Evolutionary conservation across 345 rosid species (phyloP).

Genomic region (Salix purpurea): DNA sequence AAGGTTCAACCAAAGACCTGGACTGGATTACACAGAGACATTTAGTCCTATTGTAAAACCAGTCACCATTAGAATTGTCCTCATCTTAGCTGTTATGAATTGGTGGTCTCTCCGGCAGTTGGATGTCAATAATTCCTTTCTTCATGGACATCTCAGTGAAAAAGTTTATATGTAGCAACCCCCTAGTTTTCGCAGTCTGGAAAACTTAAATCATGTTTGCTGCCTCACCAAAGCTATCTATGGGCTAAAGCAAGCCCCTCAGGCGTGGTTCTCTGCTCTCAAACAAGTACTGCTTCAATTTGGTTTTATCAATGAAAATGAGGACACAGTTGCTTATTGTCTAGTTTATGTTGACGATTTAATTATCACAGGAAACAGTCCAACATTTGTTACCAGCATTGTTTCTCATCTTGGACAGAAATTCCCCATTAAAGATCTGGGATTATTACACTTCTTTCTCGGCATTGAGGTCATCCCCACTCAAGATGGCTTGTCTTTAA

Average conservation of each 20-base stretch:
- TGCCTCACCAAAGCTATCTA: not conserved
- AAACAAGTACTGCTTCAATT: not conserved
- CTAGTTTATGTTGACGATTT: not conserved
- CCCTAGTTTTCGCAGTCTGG: not conserved
- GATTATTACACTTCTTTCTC: not conserved
- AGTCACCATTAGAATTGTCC: fast-evolving
- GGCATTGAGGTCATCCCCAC: not conserved
- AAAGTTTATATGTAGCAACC: no score
- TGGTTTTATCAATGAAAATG: no score
- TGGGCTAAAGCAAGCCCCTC: not conserved
- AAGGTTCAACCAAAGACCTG: not conserved
- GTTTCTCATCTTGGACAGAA: no score
- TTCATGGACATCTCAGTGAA: not conserved
- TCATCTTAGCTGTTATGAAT: no score
- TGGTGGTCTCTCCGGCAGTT: not conserved
- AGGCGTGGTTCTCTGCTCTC: not conserved
- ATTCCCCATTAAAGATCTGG: not conserved
- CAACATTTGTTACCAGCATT: no score
- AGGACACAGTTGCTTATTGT: no score
- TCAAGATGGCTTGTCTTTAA: not conserved
- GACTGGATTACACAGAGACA: not conserved
- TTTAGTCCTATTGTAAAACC: no score
- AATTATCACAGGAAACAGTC: not conserved
- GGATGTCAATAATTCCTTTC: not conserved
- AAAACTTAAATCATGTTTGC: no score